Conservation (phyloP, 176 grass and related monocot genomes). For the Bolboschoenus planiculmis region DNA sequence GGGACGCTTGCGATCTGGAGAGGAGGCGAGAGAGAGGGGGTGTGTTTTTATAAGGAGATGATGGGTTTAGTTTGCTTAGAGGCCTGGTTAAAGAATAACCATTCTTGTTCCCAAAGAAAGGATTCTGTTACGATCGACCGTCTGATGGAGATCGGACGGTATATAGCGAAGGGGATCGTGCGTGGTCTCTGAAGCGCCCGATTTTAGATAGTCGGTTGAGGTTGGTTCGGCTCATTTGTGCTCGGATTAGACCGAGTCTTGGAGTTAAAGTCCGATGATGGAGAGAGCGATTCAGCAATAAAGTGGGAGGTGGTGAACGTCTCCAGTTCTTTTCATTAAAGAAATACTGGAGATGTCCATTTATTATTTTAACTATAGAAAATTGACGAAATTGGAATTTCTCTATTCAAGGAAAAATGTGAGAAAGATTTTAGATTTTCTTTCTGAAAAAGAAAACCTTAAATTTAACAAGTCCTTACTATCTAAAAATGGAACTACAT, state of each 20-base stretch:
- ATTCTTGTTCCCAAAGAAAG: constrained; percentile 30
- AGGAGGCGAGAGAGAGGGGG: not conserved
- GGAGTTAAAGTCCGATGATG: too few species aligned
- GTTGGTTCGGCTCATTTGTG: not conserved
- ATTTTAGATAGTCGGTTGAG: not conserved
- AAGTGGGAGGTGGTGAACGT: not conserved
- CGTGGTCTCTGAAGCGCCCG: not conserved
- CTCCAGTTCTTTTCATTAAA: not conserved
- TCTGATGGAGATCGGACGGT: constrained; percentile 3
- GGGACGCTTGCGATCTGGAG: not conserved
- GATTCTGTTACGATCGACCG: not conserved
- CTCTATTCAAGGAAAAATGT: not conserved
- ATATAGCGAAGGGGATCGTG: not conserved
- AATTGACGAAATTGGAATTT: not conserved
- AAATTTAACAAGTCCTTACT: not conserved
- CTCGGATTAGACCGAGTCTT: not conserved
- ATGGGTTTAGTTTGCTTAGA: not conserved
- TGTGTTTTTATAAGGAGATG: constrained; percentile 7
- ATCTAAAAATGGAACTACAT: not conserved
- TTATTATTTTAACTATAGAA: not conserved
- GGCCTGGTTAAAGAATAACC: constrained; percentile 18
- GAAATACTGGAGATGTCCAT: not conserved
- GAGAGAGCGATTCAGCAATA: too few species aligned
- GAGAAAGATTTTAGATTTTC: not conserved
- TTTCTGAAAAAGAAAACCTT: not conserved